Percentiles rank a stretch among this genome's conserved stretches.
Conservation (phyloP, 805 yeast species). For the Monosporozyma yasuniensis region DNA sequence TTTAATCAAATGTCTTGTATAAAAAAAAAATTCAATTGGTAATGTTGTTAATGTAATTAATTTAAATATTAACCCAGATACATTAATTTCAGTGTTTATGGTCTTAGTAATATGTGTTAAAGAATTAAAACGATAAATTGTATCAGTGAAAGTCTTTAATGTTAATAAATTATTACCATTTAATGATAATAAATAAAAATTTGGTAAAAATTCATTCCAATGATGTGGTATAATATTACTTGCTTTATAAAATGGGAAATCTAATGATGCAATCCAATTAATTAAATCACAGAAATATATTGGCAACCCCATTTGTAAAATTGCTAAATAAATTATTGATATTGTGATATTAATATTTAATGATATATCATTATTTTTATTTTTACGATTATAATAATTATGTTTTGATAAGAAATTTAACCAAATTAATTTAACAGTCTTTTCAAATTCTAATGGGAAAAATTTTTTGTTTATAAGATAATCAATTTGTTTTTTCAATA, state of each 20-base stretch:
- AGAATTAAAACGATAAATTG: not conserved
- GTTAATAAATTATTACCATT: slow-evolving; percentile 36
- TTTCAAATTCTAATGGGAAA: slow-evolving; percentile 26
- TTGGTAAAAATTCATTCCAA: slow-evolving; percentile 33
- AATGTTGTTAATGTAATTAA: slow-evolving; percentile 12
- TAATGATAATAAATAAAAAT: slow-evolving; percentile 30
- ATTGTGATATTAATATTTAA: slow-evolving; percentile 23
- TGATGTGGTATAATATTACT: slow-evolving; percentile 33
- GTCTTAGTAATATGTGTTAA: not conserved
- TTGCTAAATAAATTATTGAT: slow-evolving; percentile 42
- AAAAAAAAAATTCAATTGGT: slow-evolving; percentile 23
- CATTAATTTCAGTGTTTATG: slow-evolving; percentile 10
- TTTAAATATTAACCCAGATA: slow-evolving; percentile 18
- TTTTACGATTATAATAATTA: not conserved
- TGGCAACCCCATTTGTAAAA: slow-evolving; percentile 42
- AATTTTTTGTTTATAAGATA: slow-evolving; percentile 31
- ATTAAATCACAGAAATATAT: slow-evolving; percentile 43
- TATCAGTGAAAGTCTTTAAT: not conserved
- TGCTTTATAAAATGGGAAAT: slow-evolving; percentile 43
- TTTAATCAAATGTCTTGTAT: slow-evolving; percentile 11
- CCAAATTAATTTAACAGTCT: slow-evolving; percentile 35
- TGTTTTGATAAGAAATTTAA: slow-evolving; percentile 13
- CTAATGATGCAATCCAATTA: slow-evolving; percentile 33
- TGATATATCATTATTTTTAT: slow-evolving; percentile 4
- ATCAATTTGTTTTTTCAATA: slow-evolving; percentile 41